These are phyloP conservation scores for Cubamyces lactineus DNA, from an alignment of 768 basidiomycete species.

Conservation along the genomic window DNA sequence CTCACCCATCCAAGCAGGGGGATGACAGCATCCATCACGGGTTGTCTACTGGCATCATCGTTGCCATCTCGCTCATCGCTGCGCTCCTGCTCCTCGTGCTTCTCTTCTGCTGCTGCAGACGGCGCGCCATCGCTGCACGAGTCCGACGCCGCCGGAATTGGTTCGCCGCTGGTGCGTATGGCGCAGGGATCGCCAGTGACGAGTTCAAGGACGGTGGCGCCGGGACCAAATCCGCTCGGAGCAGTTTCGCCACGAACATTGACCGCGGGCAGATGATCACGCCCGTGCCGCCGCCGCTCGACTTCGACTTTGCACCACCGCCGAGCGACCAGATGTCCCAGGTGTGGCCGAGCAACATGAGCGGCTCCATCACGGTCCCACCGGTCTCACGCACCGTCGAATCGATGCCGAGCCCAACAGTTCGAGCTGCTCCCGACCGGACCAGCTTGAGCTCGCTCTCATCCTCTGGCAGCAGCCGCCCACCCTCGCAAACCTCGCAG, in stretches of 20 bases:
- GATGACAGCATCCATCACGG: slow-evolving; percentile 30
- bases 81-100: slow-evolving; percentile 38
- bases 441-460: slow-evolving; percentile 40
- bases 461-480: slow-evolving; percentile 28
- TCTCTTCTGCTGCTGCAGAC: slow-evolving; percentile 49
- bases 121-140: slow-evolving; percentile 48
- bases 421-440: slow-evolving; percentile 27
- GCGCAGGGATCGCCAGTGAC: slow-evolving; percentile 1
- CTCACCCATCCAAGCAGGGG: slow-evolving; percentile 1
- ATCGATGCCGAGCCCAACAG: slow-evolving; percentile 24
- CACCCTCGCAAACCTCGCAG: slow-evolving; percentile 19
- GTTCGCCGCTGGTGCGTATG: slow-evolving; percentile 44
- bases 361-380: slow-evolving; percentile 21
- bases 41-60: slow-evolving; percentile 50
- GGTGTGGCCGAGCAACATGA: slow-evolving; percentile 22
- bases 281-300: slow-evolving; percentile 6
- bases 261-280: slow-evolving; percentile 26
- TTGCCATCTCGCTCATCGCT: slow-evolving; percentile 44
- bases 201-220: slow-evolving; percentile 26
- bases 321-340: slow-evolving; percentile 12
- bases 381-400: slow-evolving; percentile 18
- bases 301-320: not conserved
- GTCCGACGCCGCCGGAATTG: slow-evolving; percentile 46
- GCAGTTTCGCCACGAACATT: slow-evolving; percentile 69
- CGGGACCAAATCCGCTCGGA: slow-evolving; percentile 41